Evolutionary conservation across 441 rosid genomes (phyloP).

Genomic region (Hura crepitans): DNA sequence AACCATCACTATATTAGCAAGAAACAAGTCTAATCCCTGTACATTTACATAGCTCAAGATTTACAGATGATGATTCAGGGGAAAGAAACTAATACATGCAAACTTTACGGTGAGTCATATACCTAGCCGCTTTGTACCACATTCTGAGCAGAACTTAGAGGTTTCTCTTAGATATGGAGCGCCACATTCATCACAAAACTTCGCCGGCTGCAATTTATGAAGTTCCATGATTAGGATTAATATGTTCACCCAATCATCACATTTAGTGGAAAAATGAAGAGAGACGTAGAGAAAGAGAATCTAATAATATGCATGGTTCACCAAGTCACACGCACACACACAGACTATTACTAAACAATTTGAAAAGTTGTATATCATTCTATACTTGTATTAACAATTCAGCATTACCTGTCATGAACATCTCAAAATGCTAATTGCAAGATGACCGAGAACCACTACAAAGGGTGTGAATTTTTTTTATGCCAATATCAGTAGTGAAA

Average conservation of each 20-base stretch:
- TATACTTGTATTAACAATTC: not conserved
- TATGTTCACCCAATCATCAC: not conserved
- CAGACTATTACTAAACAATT: not conserved
- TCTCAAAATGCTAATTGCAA: not conserved
- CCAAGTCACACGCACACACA: no score
- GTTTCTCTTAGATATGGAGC: conserved; percentile 76
- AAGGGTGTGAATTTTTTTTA: not conserved
- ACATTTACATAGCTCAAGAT: not conserved
- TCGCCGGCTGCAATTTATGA: conserved; percentile 48
- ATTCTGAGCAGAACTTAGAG: conserved; percentile 90
- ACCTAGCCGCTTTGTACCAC: conserved; percentile 84
- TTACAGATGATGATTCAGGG: not conserved
- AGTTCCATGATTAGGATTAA: not conserved
- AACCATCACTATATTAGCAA: not conserved
- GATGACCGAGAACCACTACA: not conserved
- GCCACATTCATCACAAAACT: conserved; percentile 90
- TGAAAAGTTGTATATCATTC: not conserved
- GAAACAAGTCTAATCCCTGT: not conserved
- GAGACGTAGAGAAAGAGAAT: not conserved
- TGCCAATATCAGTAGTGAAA: not conserved
- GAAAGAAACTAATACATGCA: not conserved
- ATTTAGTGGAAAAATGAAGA: not conserved
- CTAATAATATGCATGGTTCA: no score
- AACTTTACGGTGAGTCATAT: conserved; percentile 31
- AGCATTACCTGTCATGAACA: not conserved